These are phyloP conservation scores for Exsudoporus floridanus DNA, from an alignment of 1,284 basidiomycete genomes.

Conservation along the genomic window DNA sequence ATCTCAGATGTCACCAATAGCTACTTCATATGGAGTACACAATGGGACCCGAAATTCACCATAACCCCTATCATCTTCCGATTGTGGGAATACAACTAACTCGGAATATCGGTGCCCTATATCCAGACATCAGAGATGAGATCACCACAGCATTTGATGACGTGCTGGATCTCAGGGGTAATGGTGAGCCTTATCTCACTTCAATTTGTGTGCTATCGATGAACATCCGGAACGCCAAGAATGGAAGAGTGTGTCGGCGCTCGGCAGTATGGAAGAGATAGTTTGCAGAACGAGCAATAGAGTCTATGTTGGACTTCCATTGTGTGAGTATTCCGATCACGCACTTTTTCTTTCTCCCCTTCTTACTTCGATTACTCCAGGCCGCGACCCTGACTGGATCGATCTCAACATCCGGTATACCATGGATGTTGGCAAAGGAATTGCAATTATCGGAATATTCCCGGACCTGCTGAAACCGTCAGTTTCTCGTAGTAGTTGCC, in stretches of 20 bases:
- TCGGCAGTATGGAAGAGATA: constrained; percentile 23
- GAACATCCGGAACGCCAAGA: constrained; percentile 19
- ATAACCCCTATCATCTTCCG: constrained; percentile 31
- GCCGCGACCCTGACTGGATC: constrained; percentile 39
- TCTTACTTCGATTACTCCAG: constrained; percentile 24
- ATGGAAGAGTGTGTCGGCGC: constrained; percentile 30
- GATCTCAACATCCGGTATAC: constrained; percentile 38
- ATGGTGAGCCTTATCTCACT: background rate
- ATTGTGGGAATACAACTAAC: constrained; percentile 31
- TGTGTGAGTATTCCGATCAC: constrained; percentile 32
- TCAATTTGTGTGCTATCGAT: background rate
- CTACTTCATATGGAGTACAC: constrained; percentile 27
- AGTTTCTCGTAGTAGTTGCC: constrained; percentile 3
- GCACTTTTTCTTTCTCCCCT: background rate
- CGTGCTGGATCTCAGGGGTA: background rate
- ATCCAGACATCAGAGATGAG: constrained; percentile 36
- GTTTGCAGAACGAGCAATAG: constrained; percentile 38
- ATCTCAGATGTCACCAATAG: constrained; percentile 2
- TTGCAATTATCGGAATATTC: constrained; percentile 33
- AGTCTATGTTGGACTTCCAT: constrained; percentile 41
- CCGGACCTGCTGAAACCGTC: constrained; percentile 43
- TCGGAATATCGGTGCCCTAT: constrained; percentile 29
- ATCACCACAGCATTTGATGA: constrained; percentile 25
- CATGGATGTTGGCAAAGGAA: constrained; percentile 31
- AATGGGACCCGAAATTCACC: constrained; percentile 24